Base-by-base conservation (phyloP, 129 eudicot genomes). In the Silybum marianum region DNA sequence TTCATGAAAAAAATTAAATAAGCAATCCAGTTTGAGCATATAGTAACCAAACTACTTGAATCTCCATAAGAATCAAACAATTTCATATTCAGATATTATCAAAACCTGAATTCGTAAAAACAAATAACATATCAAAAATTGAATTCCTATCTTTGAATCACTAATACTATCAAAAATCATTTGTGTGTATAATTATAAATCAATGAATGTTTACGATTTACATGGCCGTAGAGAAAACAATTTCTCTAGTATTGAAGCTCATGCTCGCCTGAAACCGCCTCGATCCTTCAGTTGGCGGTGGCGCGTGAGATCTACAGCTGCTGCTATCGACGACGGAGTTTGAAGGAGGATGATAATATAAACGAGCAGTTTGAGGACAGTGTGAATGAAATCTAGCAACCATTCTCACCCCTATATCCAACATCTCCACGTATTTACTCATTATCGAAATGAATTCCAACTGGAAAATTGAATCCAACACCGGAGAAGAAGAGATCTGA, bases 311-410 rank as follows among this genome's bases (percentile, higher is more conserved):
- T 78, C 18, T 32, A n/a, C n/a, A n/a, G n/a, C n/a, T n/a, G n/a
- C n/a, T n/a, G 32, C 16, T 65, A 46, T 71, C 38, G 16, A 22
- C 38, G 16, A 22, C 10, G 6, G 74, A 24, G 36, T n/a, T 68
- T 4, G 81, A 78, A 71, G 97, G 97, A 34, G 95, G 97, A 62
- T 93, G 95, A 73, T 91, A 91, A 32, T 91, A 91, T 87, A 88
- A 30, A 32, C 96, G 85, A 13, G 88, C 96, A 51, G 96, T 93
- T 71, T 92, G 97, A 4, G 95, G 97, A 77, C 97, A 90, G 75
- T 92, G 91, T 9, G 97, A 92, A 77, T 90, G 91, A 71, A 89
- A 87, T 66, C 97, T 85, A 28, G 89, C 89, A 4, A 71, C 89
- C n/a, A 90, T 86, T 71, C 97, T 90, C 36, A 71, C 83, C 18